Conservation (phyloP, 345 rosid species). For the Eutrema yunnanense region DNA sequence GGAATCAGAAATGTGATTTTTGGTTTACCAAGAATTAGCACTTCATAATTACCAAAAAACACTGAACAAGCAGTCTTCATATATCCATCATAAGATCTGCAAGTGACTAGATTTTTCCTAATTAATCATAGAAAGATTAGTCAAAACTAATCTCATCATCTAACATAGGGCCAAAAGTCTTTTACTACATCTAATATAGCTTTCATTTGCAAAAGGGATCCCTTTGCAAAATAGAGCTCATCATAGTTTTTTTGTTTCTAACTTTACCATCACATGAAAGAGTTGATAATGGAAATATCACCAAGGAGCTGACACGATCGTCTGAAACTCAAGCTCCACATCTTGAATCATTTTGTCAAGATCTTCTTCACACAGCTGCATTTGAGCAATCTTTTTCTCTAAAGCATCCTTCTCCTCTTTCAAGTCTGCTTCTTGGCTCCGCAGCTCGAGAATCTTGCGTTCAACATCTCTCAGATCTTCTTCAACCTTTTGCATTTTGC, state of each 20-base stretch:
- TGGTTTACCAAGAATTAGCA: neutral
- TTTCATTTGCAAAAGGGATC: neutral
- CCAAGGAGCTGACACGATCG: constrained; percentile 43
- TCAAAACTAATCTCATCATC: neutral
- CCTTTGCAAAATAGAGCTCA: constrained; percentile 4
- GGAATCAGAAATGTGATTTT: neutral
- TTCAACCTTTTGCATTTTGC: constrained; percentile 19
- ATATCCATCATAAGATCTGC: neutral
- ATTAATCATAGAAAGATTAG: neutral
- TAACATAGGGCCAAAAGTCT: neutral
- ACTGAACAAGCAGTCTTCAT: neutral
- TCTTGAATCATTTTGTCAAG: constrained; percentile 8
- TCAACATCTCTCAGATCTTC: constrained; percentile 33
- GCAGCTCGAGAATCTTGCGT: constrained; percentile 37
- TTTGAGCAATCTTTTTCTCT: constrained; percentile 15
- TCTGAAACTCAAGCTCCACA: constrained; percentile 25
- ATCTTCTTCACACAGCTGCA: constrained; percentile 9
- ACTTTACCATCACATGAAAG: constrained; percentile 1
- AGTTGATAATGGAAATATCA: constrained; percentile 6
- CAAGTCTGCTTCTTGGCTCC: constrained; percentile 19
- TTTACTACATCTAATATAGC: neutral
- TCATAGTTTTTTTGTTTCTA: neutral
- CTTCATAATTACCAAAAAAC: neutral
- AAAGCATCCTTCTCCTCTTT: constrained; percentile 23
- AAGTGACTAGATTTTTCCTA: neutral